Percentiles rank a stretch among this genome's conserved stretches.
Conservation (phyloP, 352 stramenopile genomes). For the Phytophthora megakarya region DNA sequence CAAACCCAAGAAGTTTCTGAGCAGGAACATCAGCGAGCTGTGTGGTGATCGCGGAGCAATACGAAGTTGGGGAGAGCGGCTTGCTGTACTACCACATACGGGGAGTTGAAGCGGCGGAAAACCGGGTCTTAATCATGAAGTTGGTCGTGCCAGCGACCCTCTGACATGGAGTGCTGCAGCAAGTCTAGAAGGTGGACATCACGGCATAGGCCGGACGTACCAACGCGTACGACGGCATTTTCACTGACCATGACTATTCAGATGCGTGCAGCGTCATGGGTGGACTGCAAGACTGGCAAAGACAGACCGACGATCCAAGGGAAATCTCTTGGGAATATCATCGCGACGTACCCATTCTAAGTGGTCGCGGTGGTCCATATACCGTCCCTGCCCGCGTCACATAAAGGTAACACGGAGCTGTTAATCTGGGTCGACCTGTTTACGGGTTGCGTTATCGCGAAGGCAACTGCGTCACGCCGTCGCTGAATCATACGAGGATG, state of each 20-base stretch:
- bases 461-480: not conserved
- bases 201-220: too few relatives aligned
- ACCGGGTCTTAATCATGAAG: too few relatives aligned
- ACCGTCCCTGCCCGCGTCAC: not conserved
- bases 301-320: not conserved
- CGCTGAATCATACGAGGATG: not conserved
- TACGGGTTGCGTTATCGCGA: not conserved
- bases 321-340: not conserved
- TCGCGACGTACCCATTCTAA: not conserved
- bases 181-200: too few relatives aligned
- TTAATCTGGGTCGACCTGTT: not conserved
- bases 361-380: not conserved
- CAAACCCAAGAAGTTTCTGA: constrained; percentile 5
- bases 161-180: too few relatives aligned
- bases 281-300: not conserved
- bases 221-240: not conserved
- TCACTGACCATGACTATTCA: not conserved
- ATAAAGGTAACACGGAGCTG: not conserved
- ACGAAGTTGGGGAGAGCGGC: too few relatives aligned
- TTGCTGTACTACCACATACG: too few relatives aligned
- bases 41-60: too few relatives aligned
- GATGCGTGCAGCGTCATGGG: not conserved
- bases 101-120: too few relatives aligned
- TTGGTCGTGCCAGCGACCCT: too few relatives aligned
- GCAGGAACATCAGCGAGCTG: not conserved